These are phyloP conservation scores for Phytophthora megakarya DNA, from an alignment of 352 stramenopile species.

Conservation along the genomic window DNA sequence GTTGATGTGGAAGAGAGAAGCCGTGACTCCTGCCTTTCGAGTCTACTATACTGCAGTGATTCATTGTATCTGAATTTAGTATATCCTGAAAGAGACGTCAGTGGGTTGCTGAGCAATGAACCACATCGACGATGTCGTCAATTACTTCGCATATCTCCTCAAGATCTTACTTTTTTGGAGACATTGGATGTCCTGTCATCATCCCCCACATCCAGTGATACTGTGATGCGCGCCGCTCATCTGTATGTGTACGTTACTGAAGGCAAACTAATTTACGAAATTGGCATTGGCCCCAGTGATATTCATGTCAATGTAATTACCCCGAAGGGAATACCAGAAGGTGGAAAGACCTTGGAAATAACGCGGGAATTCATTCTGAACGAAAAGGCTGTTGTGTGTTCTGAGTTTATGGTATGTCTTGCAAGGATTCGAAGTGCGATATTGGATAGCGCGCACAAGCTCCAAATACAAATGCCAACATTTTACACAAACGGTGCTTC, in stretches of 20 bases:
- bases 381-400: slow-evolving; percentile 34
- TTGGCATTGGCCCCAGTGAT: slow-evolving; percentile 39
- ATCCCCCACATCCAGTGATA: neutral
- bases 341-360: slow-evolving; percentile 20
- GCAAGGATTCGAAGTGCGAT: slow-evolving; percentile 14
- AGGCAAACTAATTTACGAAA: slow-evolving; percentile 60
- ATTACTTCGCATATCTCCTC: slow-evolving; percentile 30
- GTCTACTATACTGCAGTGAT: slow-evolving; percentile 47
- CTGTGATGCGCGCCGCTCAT: neutral
- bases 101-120: slow-evolving; percentile 9
- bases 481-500: slow-evolving; percentile 43
- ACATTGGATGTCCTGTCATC: slow-evolving; percentile 6
- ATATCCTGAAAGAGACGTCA: slow-evolving; percentile 27
- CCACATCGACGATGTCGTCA: slow-evolving; percentile 13
- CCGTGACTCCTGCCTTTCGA: slow-evolving; percentile 48
- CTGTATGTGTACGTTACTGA: slow-evolving; percentile 54
- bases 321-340: slow-evolving; percentile 7
- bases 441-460: slow-evolving; percentile 1
- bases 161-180: slow-evolving; percentile 28
- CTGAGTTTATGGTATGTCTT: slow-evolving; percentile 16
- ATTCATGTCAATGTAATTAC: slow-evolving; percentile 53
- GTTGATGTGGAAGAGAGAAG: slow-evolving; percentile 36
- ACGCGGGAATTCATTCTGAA: slow-evolving; percentile 44
- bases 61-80: slow-evolving; percentile 56
- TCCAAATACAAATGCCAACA: slow-evolving; percentile 21